These are phyloP conservation scores for Diplodia corticola DNA, from an alignment of 2,329 filamentous ascomycete species.

Conservation along the genomic window DNA sequence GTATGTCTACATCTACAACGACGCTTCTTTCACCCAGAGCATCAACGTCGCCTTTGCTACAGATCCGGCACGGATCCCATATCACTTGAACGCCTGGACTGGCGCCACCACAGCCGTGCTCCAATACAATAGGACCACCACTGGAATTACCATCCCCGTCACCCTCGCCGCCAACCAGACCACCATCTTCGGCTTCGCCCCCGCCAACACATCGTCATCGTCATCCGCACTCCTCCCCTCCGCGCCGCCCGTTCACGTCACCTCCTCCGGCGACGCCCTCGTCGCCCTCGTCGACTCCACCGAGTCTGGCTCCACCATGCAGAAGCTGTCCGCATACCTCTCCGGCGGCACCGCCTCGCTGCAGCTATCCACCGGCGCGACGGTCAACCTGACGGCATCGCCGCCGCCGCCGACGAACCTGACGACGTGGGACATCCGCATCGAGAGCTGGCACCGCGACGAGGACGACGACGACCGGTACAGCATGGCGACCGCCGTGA, in stretches of 20 bases:
- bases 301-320: not conserved
- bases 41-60: constrained; percentile 22
- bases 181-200: constrained; percentile 41
- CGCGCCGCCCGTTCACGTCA: not conserved
- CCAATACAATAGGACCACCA: constrained; percentile 32
- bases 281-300: not conserved
- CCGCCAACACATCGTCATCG: not conserved
- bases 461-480: constrained; percentile 31
- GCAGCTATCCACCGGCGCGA: constrained; percentile 24
- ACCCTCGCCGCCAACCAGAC: constrained; percentile 44
- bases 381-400: constrained; percentile 24
- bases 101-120: constrained; percentile 38
- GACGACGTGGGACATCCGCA: constrained; percentile 39
- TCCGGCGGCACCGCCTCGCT: constrained; percentile 21
- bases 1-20: constrained; percentile 39
- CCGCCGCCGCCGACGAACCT: constrained; percentile 30
- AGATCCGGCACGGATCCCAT: constrained; percentile 31
- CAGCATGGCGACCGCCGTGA: constrained; percentile 35
- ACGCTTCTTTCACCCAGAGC: constrained; percentile 41
- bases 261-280: not conserved
- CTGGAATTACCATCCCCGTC: constrained; percentile 37
- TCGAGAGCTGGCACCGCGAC: constrained; percentile 44
- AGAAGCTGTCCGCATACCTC: not conserved
- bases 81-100: constrained; percentile 47
- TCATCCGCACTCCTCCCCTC: not conserved